Conservation (phyloP, 352 stramenopile genomes). For the Pythium oligandrum region DNA sequence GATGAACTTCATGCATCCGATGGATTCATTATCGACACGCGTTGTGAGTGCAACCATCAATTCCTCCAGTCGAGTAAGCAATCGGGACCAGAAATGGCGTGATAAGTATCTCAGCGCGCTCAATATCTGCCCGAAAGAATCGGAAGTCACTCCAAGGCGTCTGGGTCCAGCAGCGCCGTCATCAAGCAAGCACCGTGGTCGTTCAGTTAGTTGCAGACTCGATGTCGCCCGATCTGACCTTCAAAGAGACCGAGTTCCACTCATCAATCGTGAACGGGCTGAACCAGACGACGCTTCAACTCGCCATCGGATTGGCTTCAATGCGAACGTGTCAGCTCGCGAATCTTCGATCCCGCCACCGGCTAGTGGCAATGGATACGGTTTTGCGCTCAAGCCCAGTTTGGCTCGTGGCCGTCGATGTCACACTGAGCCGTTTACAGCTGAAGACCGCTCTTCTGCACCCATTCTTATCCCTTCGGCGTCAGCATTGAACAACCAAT, state of each 20-base stretch:
- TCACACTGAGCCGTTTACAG: conserved; percentile 27
- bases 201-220: conserved; percentile 1
- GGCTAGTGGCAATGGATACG: conserved; percentile 16
- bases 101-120: conserved; percentile 74
- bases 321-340: background rate
- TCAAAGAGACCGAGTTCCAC: background rate
- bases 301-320: conserved; percentile 9
- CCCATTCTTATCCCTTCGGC: conserved; percentile 60
- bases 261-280: background rate
- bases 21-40: too few relatives aligned
- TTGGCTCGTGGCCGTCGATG: conserved; percentile 24
- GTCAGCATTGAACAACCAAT: conserved; percentile 3
- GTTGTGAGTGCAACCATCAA: too few relatives aligned
- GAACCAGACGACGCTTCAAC: conserved; percentile 1
- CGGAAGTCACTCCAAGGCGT: conserved; percentile 11
- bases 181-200: conserved; percentile 4
- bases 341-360: background rate
- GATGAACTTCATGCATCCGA: too few relatives aligned
- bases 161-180: conserved; percentile 3
- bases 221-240: background rate
- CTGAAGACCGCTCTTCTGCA: conserved; percentile 41
- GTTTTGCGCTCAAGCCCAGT: conserved; percentile 17
- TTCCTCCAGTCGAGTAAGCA: background rate
- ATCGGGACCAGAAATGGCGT: conserved; percentile 53
- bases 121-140: conserved; percentile 61